Conservation (phyloP, 2,329 filamentous ascomycete genomes). For the Beauveria asiatica region DNA sequence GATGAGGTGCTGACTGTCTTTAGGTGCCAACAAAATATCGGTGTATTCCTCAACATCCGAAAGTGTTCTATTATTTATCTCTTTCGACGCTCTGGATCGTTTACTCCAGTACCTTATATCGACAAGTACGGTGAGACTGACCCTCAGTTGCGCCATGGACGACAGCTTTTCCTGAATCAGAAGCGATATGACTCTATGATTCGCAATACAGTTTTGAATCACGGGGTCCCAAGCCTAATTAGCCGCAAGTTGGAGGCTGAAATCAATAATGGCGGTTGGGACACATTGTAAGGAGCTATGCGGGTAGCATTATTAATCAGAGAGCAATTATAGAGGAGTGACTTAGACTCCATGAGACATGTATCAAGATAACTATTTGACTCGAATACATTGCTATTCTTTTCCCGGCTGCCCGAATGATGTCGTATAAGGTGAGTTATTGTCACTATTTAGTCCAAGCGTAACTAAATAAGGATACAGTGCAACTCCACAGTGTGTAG, state of each 20-base stretch:
- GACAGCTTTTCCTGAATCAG: conserved; percentile 88
- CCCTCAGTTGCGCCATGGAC: conserved; percentile 75
- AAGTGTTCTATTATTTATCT: conserved; percentile 90
- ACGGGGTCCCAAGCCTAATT: conserved; percentile 82
- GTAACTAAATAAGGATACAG: conserved; percentile 2
- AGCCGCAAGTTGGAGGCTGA: conserved; percentile 86
- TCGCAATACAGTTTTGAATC: conserved; percentile 75
- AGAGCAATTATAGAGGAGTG: not conserved
- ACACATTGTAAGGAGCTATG: conserved; percentile 45
- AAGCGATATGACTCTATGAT: conserved; percentile 86
- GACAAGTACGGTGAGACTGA: conserved; percentile 95
- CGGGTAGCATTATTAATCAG: not conserved
- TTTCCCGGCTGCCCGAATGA: no score
- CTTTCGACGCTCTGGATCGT: conserved; percentile 74
- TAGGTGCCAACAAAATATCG: conserved; percentile 81
- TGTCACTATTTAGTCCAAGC: not conserved
- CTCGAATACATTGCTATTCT: not conserved
- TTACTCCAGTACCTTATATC: conserved; percentile 81
- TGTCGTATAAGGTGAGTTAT: no score
- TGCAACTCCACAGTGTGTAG: conserved; percentile 15
- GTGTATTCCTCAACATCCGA: conserved; percentile 93
- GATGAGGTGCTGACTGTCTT: not conserved
- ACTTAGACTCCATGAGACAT: not conserved
- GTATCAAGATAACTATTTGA: not conserved
- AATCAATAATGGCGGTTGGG: conserved; percentile 96